phyloP scores from a whole-genome alignment of 345 rosid genomes.

The Corchorus olitorius region DNA sequence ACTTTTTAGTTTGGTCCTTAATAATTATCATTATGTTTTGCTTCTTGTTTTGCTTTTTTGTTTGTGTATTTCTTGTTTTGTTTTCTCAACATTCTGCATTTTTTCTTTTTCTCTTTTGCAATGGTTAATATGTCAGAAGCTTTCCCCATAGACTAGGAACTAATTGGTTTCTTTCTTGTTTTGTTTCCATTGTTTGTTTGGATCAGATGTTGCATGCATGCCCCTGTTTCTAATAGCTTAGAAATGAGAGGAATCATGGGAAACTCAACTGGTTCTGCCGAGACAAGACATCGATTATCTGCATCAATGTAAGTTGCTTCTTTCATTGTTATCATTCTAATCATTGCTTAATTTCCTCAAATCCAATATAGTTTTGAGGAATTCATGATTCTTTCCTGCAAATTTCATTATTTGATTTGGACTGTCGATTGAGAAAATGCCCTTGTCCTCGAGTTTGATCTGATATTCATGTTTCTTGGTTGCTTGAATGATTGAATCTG shows the following conservation, averaged over 20 bases:
- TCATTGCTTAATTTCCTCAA: not conserved
- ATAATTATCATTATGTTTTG: not conserved
- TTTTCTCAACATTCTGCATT: not conserved
- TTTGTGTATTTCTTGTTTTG: not conserved
- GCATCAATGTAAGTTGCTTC: conserved; percentile 24
- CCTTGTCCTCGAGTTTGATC: not conserved
- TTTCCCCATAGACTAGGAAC: conserved; percentile 1
- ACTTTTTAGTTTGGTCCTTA: not conserved
- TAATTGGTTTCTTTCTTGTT: not conserved
- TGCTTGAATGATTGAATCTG: not conserved
- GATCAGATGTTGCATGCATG: conserved; percentile 22
- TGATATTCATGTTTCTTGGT: not conserved
- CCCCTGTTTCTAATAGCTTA: conserved; percentile 10
- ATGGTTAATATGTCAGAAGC: not conserved
- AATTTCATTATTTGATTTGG: not conserved
- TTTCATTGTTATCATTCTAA: not conserved
- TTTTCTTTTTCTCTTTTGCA: not conserved
- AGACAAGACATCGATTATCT: conserved; percentile 17
- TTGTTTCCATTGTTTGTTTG: not conserved
- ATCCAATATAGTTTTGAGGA: not conserved
- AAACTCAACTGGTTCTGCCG: conserved; percentile 16
- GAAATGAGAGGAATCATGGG: conserved; percentile 21
- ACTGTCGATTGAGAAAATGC: not conserved
- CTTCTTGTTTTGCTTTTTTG: not conserved
- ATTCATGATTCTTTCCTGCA: not conserved